phyloP scores from a whole-genome alignment of 2,329 filamentous ascomycete genomes.

The Diaporthe sp. region DNA sequence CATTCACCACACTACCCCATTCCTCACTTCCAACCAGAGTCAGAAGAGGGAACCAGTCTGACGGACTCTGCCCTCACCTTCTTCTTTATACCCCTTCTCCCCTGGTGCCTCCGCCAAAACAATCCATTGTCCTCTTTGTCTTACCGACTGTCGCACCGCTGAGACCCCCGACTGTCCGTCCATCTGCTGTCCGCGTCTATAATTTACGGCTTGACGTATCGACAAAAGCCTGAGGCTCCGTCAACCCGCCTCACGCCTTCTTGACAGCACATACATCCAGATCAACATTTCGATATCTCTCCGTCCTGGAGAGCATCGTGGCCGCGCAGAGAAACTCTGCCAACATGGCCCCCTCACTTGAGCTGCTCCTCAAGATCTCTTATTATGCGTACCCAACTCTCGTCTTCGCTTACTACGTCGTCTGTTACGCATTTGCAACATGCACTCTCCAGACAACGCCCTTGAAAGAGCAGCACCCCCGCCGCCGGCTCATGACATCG shows the following conservation, averaged over 20 bases:
- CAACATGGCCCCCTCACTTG: conserved; percentile 44
- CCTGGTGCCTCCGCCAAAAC: background rate
- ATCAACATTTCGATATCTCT: background rate
- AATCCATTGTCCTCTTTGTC: conserved; percentile 13
- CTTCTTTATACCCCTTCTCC: background rate
- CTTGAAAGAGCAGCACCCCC: conserved; percentile 54
- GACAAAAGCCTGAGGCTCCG: background rate
- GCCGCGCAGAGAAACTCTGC: background rate
- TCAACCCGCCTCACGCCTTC: background rate
- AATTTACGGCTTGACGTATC: background rate
- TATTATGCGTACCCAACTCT: conserved; percentile 72
- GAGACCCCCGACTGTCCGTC: background rate
- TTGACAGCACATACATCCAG: background rate
- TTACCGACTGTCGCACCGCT: background rate
- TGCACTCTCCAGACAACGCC: conserved; percentile 66
- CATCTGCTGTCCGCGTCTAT: background rate
- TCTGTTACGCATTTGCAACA: conserved; percentile 64
- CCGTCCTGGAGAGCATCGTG: background rate
- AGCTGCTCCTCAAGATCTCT: conserved; percentile 58
- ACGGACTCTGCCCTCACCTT: background rate
- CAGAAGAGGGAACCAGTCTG: conserved; percentile 6
- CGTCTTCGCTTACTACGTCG: conserved; percentile 70
- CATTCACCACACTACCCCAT: background rate
- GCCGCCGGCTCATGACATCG: conserved; percentile 59
- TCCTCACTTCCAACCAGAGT: background rate